Percentiles rank a stretch among this genome's conserved stretches.
Evolutionary conservation across 441 rosid species (phyloP).

Genomic region (Theobroma grandiflorum): DNA sequence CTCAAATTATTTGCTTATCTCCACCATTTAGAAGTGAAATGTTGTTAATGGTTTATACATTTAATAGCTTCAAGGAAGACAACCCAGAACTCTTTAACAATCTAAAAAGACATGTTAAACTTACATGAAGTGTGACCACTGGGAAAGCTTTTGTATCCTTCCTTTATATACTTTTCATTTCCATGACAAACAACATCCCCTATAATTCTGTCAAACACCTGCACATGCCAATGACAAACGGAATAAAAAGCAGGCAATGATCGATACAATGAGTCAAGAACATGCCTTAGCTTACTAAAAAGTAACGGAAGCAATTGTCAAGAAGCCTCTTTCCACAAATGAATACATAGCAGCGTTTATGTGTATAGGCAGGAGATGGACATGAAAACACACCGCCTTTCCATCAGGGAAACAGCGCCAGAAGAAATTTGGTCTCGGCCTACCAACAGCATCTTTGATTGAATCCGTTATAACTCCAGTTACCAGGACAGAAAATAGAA

Average conservation of each 20-base stretch:
- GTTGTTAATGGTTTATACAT: background rate
- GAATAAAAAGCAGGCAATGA: background rate
- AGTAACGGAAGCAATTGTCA: background rate
- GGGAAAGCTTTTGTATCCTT: slow-evolving; percentile 67
- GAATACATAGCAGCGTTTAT: background rate
- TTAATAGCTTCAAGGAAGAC: background rate
- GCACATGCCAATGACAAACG: background rate
- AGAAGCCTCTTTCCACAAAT: background rate
- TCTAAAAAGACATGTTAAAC: background rate
- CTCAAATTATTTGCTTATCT: background rate
- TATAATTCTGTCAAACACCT: slow-evolving; percentile 39
- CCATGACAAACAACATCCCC: slow-evolving; percentile 59
- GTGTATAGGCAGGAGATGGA: background rate
- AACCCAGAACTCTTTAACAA: background rate
- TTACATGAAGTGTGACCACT: slow-evolving; percentile 65
- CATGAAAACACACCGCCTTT: slow-evolving; percentile 43
- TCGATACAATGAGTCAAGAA: background rate
- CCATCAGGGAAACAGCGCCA: slow-evolving; percentile 62
- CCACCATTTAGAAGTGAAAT: background rate
- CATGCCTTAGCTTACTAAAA: background rate
- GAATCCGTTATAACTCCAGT: slow-evolving; percentile 62
- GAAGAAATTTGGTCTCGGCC: slow-evolving; percentile 67
- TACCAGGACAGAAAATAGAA: slow-evolving; percentile 45
- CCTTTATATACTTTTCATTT: slow-evolving; percentile 43
- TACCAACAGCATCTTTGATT: slow-evolving; percentile 60